These are phyloP conservation scores for Hemileia vastatrix DNA, from an alignment of 1,284 basidiomycete species.

Conservation along the genomic window DNA sequence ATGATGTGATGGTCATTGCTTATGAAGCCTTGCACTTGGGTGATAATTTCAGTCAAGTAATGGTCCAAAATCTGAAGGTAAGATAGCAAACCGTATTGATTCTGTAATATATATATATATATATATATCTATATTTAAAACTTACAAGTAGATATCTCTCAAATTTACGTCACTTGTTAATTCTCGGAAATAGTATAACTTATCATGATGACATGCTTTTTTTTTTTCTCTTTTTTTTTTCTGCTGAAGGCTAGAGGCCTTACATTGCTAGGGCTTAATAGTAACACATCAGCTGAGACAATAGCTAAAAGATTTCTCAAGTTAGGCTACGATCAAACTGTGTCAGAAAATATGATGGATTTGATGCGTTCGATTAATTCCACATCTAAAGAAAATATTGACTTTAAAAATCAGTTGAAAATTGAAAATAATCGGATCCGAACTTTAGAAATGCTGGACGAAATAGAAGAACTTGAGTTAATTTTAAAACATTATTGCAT, in stretches of 20 bases:
- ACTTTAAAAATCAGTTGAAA: not conserved
- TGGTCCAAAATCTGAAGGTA: conserved; percentile 74
- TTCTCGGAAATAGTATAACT: not conserved
- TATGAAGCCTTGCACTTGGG: conserved; percentile 84
- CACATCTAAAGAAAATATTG: conserved; percentile 3
- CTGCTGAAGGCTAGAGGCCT: conserved; percentile 55
- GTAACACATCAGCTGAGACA: not conserved
- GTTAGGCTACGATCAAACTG: conserved; percentile 4
- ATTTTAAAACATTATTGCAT: conserved; percentile 78
- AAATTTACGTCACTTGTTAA: not conserved
- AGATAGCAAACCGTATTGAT: conserved; percentile 18
- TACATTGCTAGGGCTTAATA: not conserved
- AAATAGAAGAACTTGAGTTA: conserved; percentile 80
- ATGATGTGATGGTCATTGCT: conserved; percentile 48
- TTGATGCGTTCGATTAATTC: not conserved
- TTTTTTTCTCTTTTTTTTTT: conserved; percentile 54
- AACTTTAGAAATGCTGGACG: conserved; percentile 71
- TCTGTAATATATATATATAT: not conserved
- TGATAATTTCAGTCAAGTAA: conserved; percentile 75
- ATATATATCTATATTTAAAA: not conserved
- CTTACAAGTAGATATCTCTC: too few species aligned
- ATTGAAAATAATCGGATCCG: conserved; percentile 53
- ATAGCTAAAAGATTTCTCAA: not conserved
- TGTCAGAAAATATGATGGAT: conserved; percentile 9
- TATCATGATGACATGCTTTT: not conserved